These are phyloP conservation scores for Tanacetum coccineum DNA, from an alignment of 129 eudicot species.

Conservation along the genomic window DNA sequence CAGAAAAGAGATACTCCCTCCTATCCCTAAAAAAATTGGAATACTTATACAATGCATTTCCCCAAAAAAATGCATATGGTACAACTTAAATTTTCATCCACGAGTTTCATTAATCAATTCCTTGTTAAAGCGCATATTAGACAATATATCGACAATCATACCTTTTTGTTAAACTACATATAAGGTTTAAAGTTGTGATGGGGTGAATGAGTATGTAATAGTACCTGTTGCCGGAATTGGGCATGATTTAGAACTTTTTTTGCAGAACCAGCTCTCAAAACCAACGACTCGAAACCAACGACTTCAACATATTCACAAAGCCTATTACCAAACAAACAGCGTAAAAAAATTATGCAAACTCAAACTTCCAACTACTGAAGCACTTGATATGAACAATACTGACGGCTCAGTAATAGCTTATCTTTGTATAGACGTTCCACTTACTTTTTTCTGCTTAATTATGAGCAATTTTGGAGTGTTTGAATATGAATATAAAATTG, in stretches of 20 bases:
- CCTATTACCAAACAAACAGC: too few relatives aligned
- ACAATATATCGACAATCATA: slow-evolving; percentile 6
- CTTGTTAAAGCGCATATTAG: too few relatives aligned
- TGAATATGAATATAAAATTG: too few relatives aligned
- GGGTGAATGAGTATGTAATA: background rate
- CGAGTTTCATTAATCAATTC: too few relatives aligned
- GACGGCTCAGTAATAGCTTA: too few relatives aligned
- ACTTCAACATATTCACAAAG: slow-evolving; percentile 43
- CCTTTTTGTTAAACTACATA: too few relatives aligned
- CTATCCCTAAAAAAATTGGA: background rate
- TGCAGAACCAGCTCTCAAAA: slow-evolving; percentile 30
- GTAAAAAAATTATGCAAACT: background rate
- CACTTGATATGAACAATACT: too few relatives aligned
- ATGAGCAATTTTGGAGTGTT: too few relatives aligned
- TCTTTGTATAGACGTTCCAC: too few relatives aligned
- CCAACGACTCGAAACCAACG: slow-evolving; percentile 30
- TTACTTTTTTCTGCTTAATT: too few relatives aligned
- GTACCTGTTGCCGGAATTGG: slow-evolving; percentile 36
- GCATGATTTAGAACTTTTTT: slow-evolving; percentile 13
- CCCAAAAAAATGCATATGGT: background rate
- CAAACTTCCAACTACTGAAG: too few relatives aligned
- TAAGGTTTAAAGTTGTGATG: background rate
- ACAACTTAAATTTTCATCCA: background rate
- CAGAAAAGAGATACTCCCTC: slow-evolving; percentile 1
- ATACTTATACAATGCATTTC: background rate